Conservation (phyloP, 139 green algal species). For the Auxenochlorella pyrenoidosa region DNA sequence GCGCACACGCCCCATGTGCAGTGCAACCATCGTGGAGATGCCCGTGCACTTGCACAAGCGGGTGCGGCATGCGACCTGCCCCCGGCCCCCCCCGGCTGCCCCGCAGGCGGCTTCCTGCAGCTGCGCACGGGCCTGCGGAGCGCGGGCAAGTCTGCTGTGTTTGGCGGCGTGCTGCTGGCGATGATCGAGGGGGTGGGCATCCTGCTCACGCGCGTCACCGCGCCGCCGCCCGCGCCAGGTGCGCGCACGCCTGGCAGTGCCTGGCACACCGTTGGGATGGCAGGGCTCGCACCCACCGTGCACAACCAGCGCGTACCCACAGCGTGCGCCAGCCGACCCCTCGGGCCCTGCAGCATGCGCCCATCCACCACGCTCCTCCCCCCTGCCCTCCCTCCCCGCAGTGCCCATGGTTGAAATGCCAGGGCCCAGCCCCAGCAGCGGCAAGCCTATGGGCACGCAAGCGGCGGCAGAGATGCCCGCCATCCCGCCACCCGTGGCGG, state of each 20-base stretch:
- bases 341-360: background rate
- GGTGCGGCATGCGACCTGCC: too few species aligned
- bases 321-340: too few species aligned
- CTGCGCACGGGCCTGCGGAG: constrained; percentile 82
- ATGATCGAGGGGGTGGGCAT: constrained; percentile 98
- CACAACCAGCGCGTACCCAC: too few species aligned
- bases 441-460: constrained; percentile 22
- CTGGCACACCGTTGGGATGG: too few species aligned
- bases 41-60: too few species aligned
- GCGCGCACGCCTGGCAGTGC: background rate
- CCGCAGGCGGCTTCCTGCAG: constrained; percentile 89
- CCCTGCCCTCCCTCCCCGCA: constrained; percentile 37
- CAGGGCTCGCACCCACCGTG: too few species aligned
- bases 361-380: background rate
- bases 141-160: constrained; percentile 84
- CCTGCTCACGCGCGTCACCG: constrained; percentile 89
- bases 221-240: constrained; percentile 74
- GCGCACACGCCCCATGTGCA: too few species aligned
- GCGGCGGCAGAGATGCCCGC: constrained; percentile 10
- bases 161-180: constrained; percentile 95
- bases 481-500: constrained; percentile 32
- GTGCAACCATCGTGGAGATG: too few species aligned
- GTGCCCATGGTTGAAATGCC: constrained; percentile 62
- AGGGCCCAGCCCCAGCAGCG: constrained; percentile 33
- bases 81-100: background rate